Evolutionary conservation across 1,139 yeast species (phyloP).

Genomic region (Saccharomyces hybrid): DNA sequence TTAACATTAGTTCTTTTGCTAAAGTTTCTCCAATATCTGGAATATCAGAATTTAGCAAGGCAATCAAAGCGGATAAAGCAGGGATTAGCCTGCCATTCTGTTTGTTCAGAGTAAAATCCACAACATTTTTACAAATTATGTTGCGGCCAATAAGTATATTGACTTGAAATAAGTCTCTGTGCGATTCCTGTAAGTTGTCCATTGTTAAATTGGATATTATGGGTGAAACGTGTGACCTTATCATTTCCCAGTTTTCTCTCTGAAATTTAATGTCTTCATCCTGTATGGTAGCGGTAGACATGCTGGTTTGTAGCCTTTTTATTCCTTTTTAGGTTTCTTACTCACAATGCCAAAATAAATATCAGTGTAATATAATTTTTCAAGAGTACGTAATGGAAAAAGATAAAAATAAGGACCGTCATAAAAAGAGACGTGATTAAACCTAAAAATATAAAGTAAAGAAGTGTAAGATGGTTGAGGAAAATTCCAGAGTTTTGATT

Average conservation of each 20-base stretch:
- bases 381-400: not conserved
- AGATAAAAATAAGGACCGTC: not conserved
- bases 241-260: slow-evolving; percentile 14
- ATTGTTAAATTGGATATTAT: slow-evolving; percentile 7
- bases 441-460: not conserved
- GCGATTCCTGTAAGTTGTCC: slow-evolving; percentile 8
- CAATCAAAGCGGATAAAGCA: slow-evolving; percentile 49
- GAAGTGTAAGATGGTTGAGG: not conserved
- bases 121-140: slow-evolving; percentile 8
- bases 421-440: not conserved
- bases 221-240: slow-evolving; percentile 10
- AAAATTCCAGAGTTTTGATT: not conserved
- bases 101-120: slow-evolving; percentile 12
- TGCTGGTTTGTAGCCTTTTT: not conserved
- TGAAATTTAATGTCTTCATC: slow-evolving; percentile 4
- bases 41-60: slow-evolving; percentile 57
- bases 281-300: too few species aligned
- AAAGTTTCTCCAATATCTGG: slow-evolving; percentile 64
- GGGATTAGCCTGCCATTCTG: slow-evolving; percentile 33
- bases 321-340: not conserved
- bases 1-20: slow-evolving; percentile 34
- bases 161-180: slow-evolving; percentile 11
- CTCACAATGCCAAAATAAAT: not conserved
- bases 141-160: slow-evolving; percentile 14
- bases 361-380: not conserved